phyloP scores from a whole-genome alignment of 2,329 filamentous ascomycete species.

The Madurella mycetomatis region DNA sequence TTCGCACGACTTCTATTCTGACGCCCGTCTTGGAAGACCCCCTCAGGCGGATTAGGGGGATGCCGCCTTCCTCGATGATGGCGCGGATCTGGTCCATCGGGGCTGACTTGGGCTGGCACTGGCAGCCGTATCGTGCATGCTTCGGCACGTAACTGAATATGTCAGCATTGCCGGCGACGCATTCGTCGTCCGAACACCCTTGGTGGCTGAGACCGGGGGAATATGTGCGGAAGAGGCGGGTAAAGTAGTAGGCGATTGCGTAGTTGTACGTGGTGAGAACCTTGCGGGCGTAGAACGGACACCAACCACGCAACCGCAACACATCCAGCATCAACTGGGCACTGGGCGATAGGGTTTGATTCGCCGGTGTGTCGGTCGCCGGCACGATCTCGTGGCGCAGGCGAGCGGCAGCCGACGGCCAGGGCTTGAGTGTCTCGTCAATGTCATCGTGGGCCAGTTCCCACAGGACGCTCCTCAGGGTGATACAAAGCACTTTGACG shows the following conservation, averaged over 20 bases:
- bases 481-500: slow-evolving; percentile 22
- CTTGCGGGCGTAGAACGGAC: slow-evolving; percentile 21
- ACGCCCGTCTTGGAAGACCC: slow-evolving; percentile 10
- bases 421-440: slow-evolving; percentile 10
- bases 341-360: slow-evolving; percentile 15
- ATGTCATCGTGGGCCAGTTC: slow-evolving; percentile 15
- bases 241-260: slow-evolving; percentile 22
- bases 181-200: slow-evolving; percentile 19
- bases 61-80: slow-evolving; percentile 18
- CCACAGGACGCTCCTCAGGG: slow-evolving; percentile 17
- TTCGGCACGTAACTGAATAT: slow-evolving; percentile 19
- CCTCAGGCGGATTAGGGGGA: slow-evolving; percentile 19
- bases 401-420: slow-evolving; percentile 13
- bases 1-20: slow-evolving; percentile 12
- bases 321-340: slow-evolving; percentile 22
- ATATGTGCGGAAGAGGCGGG: slow-evolving; percentile 19
- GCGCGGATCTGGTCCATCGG: slow-evolving; percentile 19
- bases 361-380: slow-evolving; percentile 6
- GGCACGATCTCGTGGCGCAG: slow-evolving; percentile 15
- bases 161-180: slow-evolving; percentile 21
- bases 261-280: slow-evolving; percentile 20
- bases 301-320: slow-evolving; percentile 21
- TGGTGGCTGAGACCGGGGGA: slow-evolving; percentile 14
- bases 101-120: slow-evolving; percentile 18
- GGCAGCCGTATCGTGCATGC: slow-evolving; percentile 18